Base-by-base conservation (phyloP, 2,329 filamentous ascomycete species). In the Coleophoma eucalyptorum region DNA sequence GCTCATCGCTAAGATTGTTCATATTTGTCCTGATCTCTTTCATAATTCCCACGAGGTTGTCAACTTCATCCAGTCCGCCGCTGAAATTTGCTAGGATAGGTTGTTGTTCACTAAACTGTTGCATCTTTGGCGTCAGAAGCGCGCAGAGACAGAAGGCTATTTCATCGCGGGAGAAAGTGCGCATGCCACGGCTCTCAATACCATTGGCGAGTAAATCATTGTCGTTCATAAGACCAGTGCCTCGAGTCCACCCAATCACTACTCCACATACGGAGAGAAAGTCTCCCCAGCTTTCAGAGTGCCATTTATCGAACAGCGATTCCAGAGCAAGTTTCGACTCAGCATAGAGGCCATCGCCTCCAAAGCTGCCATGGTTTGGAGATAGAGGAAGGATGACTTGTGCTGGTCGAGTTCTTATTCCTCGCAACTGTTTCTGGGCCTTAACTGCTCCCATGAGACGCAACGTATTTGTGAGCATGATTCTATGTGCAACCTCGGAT, bases 81-180 rank as follows among this genome's bases (percentile, higher is more conserved):
- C 96, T 97, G 46, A 97, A 79, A 70, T 97, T 93, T 54, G 93
- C 93, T 72, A 92, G 96, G 54, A 97, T 89, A 10, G 93, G 93
- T 73, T 96, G 89, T 48, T 82, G 77, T 74, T 97, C 92, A 78
- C 92, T 97, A 35, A 97, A 81, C 66, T 96, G 89, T 60, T 95
- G 90, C 61, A 97, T 87, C 31, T 85, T 81, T 18, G 91, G 90
- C 2, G 90, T 87, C 92, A 97, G 95, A 48, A 97, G 81, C 59
- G 91, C 92, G 44, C 97, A 82, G 59, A 97, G 73, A 73, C 97
- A 97, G 79, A 97, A 97, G 12, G 93, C 93, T 93, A 97, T 97
- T 72, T 97, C 93, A 68, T 96, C 90, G 73, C 97, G 93, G 7
- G 92, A 97, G 78, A 97, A 97, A 4, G 93, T 97, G 62, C 92